Percentiles rank a stretch among this genome's conserved stretches.
Conservation (phyloP, 768 basidiomycete genomes). For the Leccinum barrowsii region DNA sequence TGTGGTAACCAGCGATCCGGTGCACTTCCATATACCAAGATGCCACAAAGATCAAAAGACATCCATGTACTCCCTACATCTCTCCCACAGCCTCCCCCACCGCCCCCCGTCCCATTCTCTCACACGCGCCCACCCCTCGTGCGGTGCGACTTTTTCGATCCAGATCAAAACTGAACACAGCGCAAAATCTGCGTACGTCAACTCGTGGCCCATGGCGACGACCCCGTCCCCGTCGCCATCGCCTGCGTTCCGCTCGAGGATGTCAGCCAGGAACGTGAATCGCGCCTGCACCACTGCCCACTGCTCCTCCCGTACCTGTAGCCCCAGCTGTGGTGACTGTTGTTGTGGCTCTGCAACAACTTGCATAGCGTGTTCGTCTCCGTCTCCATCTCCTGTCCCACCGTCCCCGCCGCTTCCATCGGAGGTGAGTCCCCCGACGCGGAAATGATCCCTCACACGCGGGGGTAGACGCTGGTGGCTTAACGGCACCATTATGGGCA, state of each 20-base stretch:
- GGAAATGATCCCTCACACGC: constrained; percentile 51
- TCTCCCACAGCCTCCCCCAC: constrained; percentile 60
- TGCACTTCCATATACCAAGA: neutral
- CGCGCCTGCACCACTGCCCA: constrained; percentile 65
- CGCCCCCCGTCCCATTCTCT: constrained; percentile 66
- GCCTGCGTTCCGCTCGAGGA: constrained; percentile 64
- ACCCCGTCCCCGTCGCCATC: constrained; percentile 63
- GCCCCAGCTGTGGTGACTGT: neutral
- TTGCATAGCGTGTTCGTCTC: neutral
- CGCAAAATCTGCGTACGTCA: constrained; percentile 73
- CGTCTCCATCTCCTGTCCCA: neutral
- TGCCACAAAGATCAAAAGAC: constrained; percentile 40
- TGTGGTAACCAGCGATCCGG: neutral
- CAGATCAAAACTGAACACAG: constrained; percentile 69
- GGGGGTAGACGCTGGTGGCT: constrained; percentile 59
- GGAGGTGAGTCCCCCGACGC: neutral
- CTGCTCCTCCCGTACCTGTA: constrained; percentile 54
- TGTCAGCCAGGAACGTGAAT: constrained; percentile 58
- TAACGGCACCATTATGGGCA: constrained; percentile 68
- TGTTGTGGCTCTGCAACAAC: constrained; percentile 1
- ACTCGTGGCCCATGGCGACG: constrained; percentile 61
- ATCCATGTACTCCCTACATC: constrained; percentile 67
- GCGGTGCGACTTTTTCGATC: constrained; percentile 70
- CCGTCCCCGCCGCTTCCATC: neutral
- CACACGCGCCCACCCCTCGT: constrained; percentile 70